Evolutionary conservation across 257 asterid species (phyloP), one percentile per base, ranked within the genome.

Genomic region (Salvia hispanica): DNA sequence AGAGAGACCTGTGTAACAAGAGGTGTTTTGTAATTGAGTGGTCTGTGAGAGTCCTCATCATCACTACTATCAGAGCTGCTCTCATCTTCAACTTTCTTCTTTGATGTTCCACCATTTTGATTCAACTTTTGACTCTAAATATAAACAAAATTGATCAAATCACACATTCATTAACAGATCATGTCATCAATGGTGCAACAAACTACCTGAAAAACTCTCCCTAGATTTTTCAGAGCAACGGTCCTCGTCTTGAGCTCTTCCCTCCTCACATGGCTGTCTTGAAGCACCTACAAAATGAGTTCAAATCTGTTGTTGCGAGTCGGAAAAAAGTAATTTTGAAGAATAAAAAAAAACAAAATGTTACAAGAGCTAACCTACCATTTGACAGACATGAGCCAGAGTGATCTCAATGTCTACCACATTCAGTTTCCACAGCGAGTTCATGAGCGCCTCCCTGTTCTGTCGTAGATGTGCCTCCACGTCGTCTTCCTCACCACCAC

Each of bases 341-440:
- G 3, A 28, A 28, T 4, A 6, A 36, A 1, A 39, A 39, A 40
- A 10, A 40, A n/a, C 45, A 40, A 7, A 40, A 40, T 40, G 45
- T 40, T 40, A 3, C 45, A 8, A 15, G 73, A 45, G 45, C 82
- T 67, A 40, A 48, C 82, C 65, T 36, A 89, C 98, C 96, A 87
- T 80, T 82, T 89, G 98, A 70, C 96, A 92, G 12, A 92, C 96
- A 40, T 70, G 96, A 5, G 84, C 69, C 42, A 89, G 86, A 70
- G 97, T 92, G 11, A 88, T 82, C 81, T 92, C 98, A 62, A 89
- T 83, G 75, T 92, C 96, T 25, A 89, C 96, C 55, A 92, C 97
- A 73, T 91, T 92, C 72, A 92, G 55, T 62, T 92, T 89, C 97
- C 98, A 89, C n/a, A 92, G 61, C 4, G 98, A 92, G 73, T 62